Evolutionary conservation across 805 yeast genomes (phyloP).

Genomic region (Scheffersomyces stipitis): DNA sequence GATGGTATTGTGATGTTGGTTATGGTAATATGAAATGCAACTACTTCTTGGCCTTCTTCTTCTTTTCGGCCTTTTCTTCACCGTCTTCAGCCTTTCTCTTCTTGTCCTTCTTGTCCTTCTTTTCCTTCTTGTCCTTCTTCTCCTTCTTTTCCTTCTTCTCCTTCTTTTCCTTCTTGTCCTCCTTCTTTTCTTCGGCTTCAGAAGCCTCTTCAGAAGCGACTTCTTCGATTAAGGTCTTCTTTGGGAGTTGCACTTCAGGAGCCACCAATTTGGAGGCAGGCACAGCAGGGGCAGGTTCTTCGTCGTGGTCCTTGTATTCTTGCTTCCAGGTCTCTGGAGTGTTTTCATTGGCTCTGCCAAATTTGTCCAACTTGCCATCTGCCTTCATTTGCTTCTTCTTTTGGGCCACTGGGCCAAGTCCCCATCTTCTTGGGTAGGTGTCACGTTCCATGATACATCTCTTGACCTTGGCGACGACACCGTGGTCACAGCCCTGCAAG

Average conservation of each 20-base stretch:
- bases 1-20: too few species aligned
- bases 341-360: conserved; percentile 87
- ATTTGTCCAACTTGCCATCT: conserved; percentile 95
- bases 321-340: conserved; percentile 93
- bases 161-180: conserved; percentile 46
- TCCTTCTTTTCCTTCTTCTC: conserved; percentile 51
- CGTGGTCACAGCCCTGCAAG: conserved; percentile 94
- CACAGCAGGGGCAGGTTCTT: conserved; percentile 57
- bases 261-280: conserved; percentile 54
- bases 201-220: conserved; percentile 26
- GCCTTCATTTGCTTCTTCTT: conserved; percentile 98
- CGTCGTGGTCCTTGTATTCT: conserved; percentile 71
- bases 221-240: conserved; percentile 51
- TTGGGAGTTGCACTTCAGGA: conserved; percentile 46
- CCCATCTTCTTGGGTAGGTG: conserved; percentile 99
- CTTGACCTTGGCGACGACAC: conserved; percentile 97
- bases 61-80: conserved; percentile 48
- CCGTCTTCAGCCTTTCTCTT: conserved; percentile 26
- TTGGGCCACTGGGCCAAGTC: conserved; percentile 96
- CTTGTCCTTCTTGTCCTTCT: conserved; percentile 53
- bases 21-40: too few species aligned
- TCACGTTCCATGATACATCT: conserved; percentile 99
- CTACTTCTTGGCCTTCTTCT: conserved; percentile 49
- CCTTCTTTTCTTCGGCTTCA: conserved; percentile 25
- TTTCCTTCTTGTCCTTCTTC: conserved; percentile 63